A percentile compares a stretch with the other conserved stretches of the same genome.
phyloP scores from a whole-genome alignment of 2,329 filamentous ascomycete genomes.

The Chaetomiaceae sp. region DNA sequence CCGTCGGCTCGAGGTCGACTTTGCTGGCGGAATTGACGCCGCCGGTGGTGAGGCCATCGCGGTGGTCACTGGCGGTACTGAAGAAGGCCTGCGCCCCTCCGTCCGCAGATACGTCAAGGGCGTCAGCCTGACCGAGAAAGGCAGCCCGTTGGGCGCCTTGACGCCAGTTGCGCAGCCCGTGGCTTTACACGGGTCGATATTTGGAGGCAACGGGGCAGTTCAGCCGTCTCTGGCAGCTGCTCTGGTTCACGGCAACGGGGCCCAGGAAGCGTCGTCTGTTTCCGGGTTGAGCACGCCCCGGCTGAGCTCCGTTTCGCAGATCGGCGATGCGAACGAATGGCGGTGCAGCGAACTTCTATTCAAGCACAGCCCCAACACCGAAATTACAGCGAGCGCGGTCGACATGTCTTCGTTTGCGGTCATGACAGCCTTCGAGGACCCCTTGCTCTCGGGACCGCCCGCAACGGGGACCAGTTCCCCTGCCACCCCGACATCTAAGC shows the following conservation, averaged over 20 bases:
- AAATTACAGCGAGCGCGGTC: slow-evolving; percentile 64
- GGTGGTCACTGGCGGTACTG: slow-evolving; percentile 66
- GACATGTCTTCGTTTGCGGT: slow-evolving; percentile 70
- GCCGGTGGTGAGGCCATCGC: slow-evolving; percentile 71
- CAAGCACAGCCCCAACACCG: slow-evolving; percentile 49
- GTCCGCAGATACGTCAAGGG: slow-evolving; percentile 41
- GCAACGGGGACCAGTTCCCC: slow-evolving; percentile 45
- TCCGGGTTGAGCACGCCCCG: slow-evolving; percentile 8
- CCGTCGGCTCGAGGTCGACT: slow-evolving; percentile 78
- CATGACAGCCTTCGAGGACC: slow-evolving; percentile 71
- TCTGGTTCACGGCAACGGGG: background rate
- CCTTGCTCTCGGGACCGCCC: slow-evolving; percentile 50
- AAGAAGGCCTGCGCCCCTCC: slow-evolving; percentile 44
- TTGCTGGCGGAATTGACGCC: slow-evolving; percentile 71
- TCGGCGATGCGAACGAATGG: slow-evolving; percentile 56
- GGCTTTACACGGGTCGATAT: slow-evolving; percentile 15
- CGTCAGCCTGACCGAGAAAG: slow-evolving; percentile 14
- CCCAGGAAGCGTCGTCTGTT: background rate
- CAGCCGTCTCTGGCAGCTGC: background rate
- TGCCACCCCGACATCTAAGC: slow-evolving; percentile 37
- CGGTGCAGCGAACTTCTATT: slow-evolving; percentile 55
- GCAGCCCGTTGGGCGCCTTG: slow-evolving; percentile 15
- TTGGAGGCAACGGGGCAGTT: slow-evolving; percentile 9
- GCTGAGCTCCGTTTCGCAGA: background rate
- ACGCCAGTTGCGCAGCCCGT: slow-evolving; percentile 10